Evolutionary conservation across 2,329 filamentous ascomycete genomes (phyloP), one percentile per base, ranked within the genome.

Genomic region (Stenocarpella maydis): DNA sequence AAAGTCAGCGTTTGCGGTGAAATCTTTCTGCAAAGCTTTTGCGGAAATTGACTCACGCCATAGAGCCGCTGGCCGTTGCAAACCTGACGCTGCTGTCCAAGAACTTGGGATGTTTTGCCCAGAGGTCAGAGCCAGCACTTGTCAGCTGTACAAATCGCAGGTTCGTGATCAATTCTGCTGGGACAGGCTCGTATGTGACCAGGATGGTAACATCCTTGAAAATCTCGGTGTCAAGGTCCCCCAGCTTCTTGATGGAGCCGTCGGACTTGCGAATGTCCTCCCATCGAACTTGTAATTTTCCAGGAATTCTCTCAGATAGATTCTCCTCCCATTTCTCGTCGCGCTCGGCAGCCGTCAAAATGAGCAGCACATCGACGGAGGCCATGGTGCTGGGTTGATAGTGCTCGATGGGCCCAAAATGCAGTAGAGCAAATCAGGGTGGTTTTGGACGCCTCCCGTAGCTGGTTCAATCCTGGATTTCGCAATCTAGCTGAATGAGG

Each of bases 91-190:
- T 65, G 6, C 74, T 73, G 21, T 80, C 75, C 41, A 72, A 64
- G 69, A 76, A 82, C 24, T 72, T 71, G 6, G 72, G 71, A 63
- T 80, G 75, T 2, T 75, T 71, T 6, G 74, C 61, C 79, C 81
- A 82, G 24, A 74, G 72, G 66, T 84, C 81, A 2, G 78, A 78
- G 6, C 82, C 82, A 4, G 82, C 79, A 3, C 79, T 81, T 0
- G 72, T 74, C 21, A 80, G 67, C 73, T 84, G 82, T 14, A 84
- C 78, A 68, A 79, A 81, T 43, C 80, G 76, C 39, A 83, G 75
- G 6, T 77, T 75, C 3, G 75, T 73, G 26, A 80, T 73, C 61
- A 74, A 71, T 43, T 75, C 75, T 9, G 72, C 68, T 1, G 73
- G 74, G 2, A 79, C 76, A 14, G 80, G 76, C 34, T 73, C 71